Evolutionary conservation across 805 yeast species (phyloP), one percentile per base, ranked within the genome.

Genomic region (Candida tibetensis): DNA sequence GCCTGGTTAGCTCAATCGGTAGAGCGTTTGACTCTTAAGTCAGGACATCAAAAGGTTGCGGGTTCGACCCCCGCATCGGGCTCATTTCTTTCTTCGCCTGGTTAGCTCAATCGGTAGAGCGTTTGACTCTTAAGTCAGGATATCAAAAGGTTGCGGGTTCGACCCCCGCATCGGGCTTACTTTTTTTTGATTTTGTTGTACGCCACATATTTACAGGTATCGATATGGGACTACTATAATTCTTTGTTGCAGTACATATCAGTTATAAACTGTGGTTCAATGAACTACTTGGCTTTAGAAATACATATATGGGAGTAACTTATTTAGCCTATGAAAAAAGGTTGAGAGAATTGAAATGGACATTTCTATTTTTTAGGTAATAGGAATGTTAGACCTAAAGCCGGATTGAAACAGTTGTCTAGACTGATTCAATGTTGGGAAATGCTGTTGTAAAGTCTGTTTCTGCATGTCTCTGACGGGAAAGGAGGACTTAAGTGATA

Each of bases 1-100:
- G 41, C 41, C 41, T 38, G 41, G 41, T 38, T 38, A 38, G 41
- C 41, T 38, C 41, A 38, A 38, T 38, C 41, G 41, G 41, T 38
- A 38, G 41, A 38, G 41, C 41, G 41, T 38, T 38, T 38, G 41
- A 38, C 41, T 38, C 41, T 38, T 38, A 38, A 6, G 17, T 2
- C 13, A 28, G 16, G 41, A 25, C 16, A 38, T 38, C 41, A 38
- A 38, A 38, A 38, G 41, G 41, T 38, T 38, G 30, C 41, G 41
- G 41, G 41, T 38, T 38, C 41, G 41, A 38, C 41, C 41, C 41
- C 41, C 41, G 41, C 30, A 38, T 38, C 40, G 40, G 40, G 40
- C 40, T 37, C 17, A 1, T 3, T 8, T 15, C 22, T 33, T 18
- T 31, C 37, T 3, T 13, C 26, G 41, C 41, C 41, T 38, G 41